Base-by-base conservation (phyloP, 2,329 filamentous ascomycete genomes). In the Calonectria pseudoreteaudii region DNA sequence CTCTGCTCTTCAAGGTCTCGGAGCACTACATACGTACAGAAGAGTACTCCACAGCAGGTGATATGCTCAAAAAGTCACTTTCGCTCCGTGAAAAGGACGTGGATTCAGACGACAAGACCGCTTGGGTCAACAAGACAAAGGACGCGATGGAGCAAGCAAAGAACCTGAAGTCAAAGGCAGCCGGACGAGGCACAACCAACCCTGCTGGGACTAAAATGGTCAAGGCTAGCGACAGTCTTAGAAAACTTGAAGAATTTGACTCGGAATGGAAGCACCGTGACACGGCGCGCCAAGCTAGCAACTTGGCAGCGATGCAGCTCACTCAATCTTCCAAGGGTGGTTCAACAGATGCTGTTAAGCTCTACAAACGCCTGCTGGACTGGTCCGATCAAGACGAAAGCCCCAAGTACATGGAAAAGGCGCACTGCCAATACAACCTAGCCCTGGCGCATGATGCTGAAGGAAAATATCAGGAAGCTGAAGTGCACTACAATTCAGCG, bases 311-410 rank as follows among this genome's bases (percentile, higher is more conserved):
- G 6, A 49, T 31, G 26, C 34, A 53, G 26, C 52, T 73, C n/a
- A 30, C 20, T 4, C 67, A 68, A 23, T 30, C 34, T 30, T 8
- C 47, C 7, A 26, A 52, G 23, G 44, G 31, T 8, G 50, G 66
- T 8, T 58, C 62, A 3, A 36, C 64, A 8, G 44, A 52, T 38
- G 38, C 67, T 6, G 41, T 70, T 7, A 28, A 1, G 3, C 67
- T 73, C 3, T 73, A 70, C 26, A 23, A 67, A 23, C 66, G 67
- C 36, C n/a, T 70, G 28, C 14, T 73, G 23, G 20, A 44, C 8
- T 73, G 60, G 66, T 34, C 18, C 11, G 41, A 73, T n/a, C 4
- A 38, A 26, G 50, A 53, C 1, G n/a, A 53, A 7, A 41, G 36
- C 8, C n/a, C n/a, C 50, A 26, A 60, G n/a, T 14, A 20, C 18